Conservation (phyloP, 1,284 basidiomycete genomes). For the Ceratobasidium theobromae region DNA sequence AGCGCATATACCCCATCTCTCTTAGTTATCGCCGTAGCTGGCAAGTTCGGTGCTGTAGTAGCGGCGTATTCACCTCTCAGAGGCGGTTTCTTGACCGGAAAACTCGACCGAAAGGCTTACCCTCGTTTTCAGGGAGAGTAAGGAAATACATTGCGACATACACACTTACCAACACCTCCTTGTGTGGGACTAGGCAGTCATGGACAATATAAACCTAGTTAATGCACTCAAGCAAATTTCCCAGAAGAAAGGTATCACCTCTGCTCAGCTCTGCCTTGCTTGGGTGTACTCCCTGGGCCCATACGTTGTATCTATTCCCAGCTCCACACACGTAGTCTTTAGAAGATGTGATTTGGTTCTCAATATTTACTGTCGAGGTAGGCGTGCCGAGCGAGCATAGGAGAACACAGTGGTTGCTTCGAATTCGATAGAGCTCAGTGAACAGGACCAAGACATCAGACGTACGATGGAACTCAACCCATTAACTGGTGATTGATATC, state of each 20-base stretch:
- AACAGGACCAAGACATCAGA: conserved; percentile 22
- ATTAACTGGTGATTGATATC: conserved; percentile 1
- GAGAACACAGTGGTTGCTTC: conserved; percentile 30
- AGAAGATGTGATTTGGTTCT: neutral
- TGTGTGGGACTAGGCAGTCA: conserved; percentile 46
- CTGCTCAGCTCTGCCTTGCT: conserved; percentile 61
- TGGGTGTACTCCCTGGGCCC: conserved; percentile 56
- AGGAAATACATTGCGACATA: neutral
- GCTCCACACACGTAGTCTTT: conserved; percentile 45
- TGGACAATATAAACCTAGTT: conserved; percentile 59
- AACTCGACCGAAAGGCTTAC: conserved; percentile 41
- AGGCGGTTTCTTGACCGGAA: conserved; percentile 40
- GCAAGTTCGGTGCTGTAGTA: conserved; percentile 54
- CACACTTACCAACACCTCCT: neutral
- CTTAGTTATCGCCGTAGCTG: conserved; percentile 46
- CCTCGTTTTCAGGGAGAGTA: conserved; percentile 46
- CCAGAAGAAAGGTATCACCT: conserved; percentile 51
- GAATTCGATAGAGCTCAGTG: conserved; percentile 17
- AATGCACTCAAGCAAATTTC: conserved; percentile 49
- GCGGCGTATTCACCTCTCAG: conserved; percentile 49
- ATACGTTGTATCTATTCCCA: conserved; percentile 58
- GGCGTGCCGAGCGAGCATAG: conserved; percentile 7
- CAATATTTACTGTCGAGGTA: neutral
- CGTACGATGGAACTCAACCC: conserved; percentile 13
- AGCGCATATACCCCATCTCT: conserved; percentile 42